phyloP scores from a whole-genome alignment of 331 rosid species.

The Rosa hybrid region DNA sequence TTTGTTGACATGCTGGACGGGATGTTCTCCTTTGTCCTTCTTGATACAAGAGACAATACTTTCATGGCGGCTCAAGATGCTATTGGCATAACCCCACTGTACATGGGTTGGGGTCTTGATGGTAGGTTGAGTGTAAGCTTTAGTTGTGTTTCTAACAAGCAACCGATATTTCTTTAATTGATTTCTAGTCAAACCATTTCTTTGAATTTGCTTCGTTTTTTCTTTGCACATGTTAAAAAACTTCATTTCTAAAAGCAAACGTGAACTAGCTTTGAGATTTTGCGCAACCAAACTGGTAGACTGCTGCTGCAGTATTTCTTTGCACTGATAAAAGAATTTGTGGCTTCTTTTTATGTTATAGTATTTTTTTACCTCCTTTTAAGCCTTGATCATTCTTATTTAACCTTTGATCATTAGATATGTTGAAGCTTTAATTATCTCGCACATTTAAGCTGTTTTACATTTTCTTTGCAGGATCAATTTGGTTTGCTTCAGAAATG shows the following conservation, averaged over 20 bases:
- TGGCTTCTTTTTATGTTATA: not conserved
- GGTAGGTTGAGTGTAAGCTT: constrained; percentile 45
- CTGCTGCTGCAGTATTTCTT: not conserved
- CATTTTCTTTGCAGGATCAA: constrained; percentile 66
- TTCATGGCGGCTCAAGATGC: constrained; percentile 93
- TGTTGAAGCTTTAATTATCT: not conserved
- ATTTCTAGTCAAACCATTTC: constrained; percentile 2
- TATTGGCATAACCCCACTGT: constrained; percentile 90
- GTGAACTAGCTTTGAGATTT: not conserved
- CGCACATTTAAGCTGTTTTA: constrained; percentile 12
- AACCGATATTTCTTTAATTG: not conserved
- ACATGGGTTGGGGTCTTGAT: constrained; percentile 98
- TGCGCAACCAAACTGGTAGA: not conserved
- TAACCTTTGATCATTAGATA: not conserved
- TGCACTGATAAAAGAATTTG: not conserved
- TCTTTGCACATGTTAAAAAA: not conserved
- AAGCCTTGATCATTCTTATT: not conserved
- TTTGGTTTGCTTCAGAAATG: constrained; percentile 98
- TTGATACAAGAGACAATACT: constrained; percentile 76
- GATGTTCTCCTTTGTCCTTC: constrained; percentile 91
- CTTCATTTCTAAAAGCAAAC: not conserved
- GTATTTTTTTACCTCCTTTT: not conserved
- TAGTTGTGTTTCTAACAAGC: not conserved
- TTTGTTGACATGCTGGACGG: constrained; percentile 95
- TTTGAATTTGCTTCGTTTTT: constrained; percentile 9